Conservation (phyloP, 2,329 filamentous ascomycete species). For the Xylariomycetidae sp. region DNA sequence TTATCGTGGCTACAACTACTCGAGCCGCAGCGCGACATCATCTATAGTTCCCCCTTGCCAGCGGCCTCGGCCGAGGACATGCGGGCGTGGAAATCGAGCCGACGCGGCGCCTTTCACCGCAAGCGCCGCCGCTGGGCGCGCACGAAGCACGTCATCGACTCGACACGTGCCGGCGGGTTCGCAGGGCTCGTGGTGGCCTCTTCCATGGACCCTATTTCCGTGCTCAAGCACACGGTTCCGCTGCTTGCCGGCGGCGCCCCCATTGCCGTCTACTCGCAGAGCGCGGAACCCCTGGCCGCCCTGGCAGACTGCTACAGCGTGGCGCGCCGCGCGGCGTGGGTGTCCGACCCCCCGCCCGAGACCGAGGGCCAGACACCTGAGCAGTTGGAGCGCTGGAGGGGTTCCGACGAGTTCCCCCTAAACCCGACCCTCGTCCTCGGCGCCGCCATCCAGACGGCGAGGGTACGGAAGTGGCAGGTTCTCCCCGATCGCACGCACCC, state of each 20-base stretch:
- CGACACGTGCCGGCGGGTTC: conserved; percentile 69
- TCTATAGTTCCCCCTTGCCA: conserved; percentile 63
- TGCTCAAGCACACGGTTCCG: conserved; percentile 70
- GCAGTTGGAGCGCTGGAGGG: conserved; percentile 50
- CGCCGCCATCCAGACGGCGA: conserved; percentile 72
- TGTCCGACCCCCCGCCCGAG: conserved; percentile 44
- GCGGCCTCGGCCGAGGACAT: conserved; percentile 55
- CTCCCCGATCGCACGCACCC: conserved; percentile 88
- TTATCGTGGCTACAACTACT: conserved; percentile 91
- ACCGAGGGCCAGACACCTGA: conserved; percentile 36
- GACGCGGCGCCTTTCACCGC: conserved; percentile 78
- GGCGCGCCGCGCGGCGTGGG: conserved; percentile 70
- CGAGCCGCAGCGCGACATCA: conserved; percentile 65
- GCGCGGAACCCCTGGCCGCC: conserved; percentile 69
- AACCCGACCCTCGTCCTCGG: conserved; percentile 82
- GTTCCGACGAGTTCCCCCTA: conserved; percentile 72
- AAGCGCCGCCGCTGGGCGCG: conserved; percentile 81
- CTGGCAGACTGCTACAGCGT: conserved; percentile 83
- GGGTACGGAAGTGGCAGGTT: conserved; percentile 81
- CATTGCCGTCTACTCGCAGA: conserved; percentile 78
- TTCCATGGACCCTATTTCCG: conserved; percentile 71
- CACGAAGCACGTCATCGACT: conserved; percentile 65
- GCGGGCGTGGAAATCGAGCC: conserved; percentile 69
- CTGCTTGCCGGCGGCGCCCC: conserved; percentile 77
- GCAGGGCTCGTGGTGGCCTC: conserved; percentile 78